phyloP scores from a whole-genome alignment of 768 basidiomycete genomes.

The Amanita thiersii region DNA sequence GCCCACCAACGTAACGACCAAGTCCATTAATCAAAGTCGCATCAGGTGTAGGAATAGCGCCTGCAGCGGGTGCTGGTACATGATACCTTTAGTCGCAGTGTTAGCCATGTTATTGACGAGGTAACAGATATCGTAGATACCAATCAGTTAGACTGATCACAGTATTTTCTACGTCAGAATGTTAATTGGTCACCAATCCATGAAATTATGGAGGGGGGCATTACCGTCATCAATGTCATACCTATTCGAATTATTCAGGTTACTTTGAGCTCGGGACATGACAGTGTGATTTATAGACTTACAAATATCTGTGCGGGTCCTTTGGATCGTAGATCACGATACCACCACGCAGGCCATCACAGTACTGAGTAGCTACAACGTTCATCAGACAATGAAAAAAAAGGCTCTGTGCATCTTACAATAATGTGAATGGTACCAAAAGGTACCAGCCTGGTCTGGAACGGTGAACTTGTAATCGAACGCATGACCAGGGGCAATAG shows the following conservation, averaged over 20 bases:
- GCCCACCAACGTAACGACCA: slow-evolving; percentile 38
- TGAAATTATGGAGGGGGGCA: background rate
- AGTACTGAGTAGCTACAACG: slow-evolving; percentile 13
- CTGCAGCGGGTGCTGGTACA: slow-evolving; percentile 15
- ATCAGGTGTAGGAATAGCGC: slow-evolving; percentile 17
- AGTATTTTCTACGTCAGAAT: slow-evolving; percentile 19
- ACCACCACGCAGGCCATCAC: slow-evolving; percentile 17
- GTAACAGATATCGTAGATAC: slow-evolving; percentile 15
- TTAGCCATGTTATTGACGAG: background rate
- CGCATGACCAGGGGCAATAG: slow-evolving; percentile 25
- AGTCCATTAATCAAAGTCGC: slow-evolving; percentile 45
- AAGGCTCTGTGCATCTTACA: slow-evolving; percentile 16
- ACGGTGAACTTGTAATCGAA: slow-evolving; percentile 31
- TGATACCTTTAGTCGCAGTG: slow-evolving; percentile 26
- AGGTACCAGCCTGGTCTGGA: slow-evolving; percentile 19
- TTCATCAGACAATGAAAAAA: background rate
- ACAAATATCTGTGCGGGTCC: slow-evolving; percentile 13
- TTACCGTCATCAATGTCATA: slow-evolving; percentile 21
- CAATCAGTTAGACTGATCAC: slow-evolving; percentile 45
- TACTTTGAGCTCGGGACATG: background rate
- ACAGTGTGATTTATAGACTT: background rate
- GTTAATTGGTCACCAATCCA: background rate
- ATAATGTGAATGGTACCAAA: slow-evolving; percentile 23
- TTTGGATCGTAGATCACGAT: slow-evolving; percentile 15
- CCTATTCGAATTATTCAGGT: background rate